Percentiles rank a stretch among this genome's conserved stretches.
Evolutionary conservation across 768 basidiomycete species (phyloP).

Genomic region (Lentinula raphanica): DNA sequence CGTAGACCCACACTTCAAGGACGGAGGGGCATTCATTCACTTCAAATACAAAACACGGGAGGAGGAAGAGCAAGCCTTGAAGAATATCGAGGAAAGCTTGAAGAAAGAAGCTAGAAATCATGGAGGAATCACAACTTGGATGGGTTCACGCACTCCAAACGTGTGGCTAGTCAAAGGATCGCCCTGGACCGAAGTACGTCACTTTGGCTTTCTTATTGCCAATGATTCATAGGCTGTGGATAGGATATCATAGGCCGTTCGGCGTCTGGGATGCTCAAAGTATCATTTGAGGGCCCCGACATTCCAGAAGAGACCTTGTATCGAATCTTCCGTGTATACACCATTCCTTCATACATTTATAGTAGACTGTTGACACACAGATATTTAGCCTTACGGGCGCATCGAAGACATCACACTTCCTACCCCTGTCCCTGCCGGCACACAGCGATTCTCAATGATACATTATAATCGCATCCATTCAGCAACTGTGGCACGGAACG

Average conservation of each 20-base stretch:
- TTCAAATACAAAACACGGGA: constrained; percentile 49
- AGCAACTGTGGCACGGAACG: constrained; percentile 81
- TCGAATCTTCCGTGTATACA: constrained; percentile 60
- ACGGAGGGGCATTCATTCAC: constrained; percentile 81
- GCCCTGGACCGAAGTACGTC: constrained; percentile 74
- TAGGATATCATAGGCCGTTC: constrained; percentile 55
- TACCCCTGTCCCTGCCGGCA: constrained; percentile 56
- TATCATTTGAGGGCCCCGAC: constrained; percentile 89
- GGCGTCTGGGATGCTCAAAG: constrained; percentile 63
- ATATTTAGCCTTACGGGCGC: constrained; percentile 80
- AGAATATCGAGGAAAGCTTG: constrained; percentile 45
- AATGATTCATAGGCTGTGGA: background rate
- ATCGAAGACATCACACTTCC: constrained; percentile 66
- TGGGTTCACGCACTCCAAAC: constrained; percentile 42
- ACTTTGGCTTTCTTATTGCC: background rate
- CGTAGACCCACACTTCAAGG: constrained; percentile 65
- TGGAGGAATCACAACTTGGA: constrained; percentile 63
- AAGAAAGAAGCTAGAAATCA: constrained; percentile 36
- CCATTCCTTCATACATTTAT: background rate
- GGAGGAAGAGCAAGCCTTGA: constrained; percentile 33
- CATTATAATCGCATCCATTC: constrained; percentile 58
- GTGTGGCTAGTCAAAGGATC: constrained; percentile 72
- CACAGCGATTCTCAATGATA: constrained; percentile 60
- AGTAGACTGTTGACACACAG: constrained; percentile 4
- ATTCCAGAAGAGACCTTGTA: constrained; percentile 77